Evolutionary conservation across 1,284 basidiomycete species (phyloP).

Genomic region (Cerioporus squamosus): DNA sequence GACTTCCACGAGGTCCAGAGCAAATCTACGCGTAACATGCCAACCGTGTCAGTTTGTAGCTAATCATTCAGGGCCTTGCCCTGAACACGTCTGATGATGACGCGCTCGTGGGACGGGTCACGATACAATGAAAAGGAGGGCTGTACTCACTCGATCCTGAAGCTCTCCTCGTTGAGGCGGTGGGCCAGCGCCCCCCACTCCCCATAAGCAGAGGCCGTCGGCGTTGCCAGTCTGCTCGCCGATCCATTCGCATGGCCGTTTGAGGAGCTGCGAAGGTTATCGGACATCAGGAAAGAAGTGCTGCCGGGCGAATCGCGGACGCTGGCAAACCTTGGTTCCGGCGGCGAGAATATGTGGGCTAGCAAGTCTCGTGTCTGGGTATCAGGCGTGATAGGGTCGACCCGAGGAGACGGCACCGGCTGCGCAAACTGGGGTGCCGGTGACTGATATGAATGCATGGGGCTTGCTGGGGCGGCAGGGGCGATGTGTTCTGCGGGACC

Average conservation of each 20-base stretch:
- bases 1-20: slow-evolving; percentile 87
- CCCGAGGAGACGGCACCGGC: slow-evolving; percentile 32
- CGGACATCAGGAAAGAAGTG: slow-evolving; percentile 19
- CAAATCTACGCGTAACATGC: slow-evolving; percentile 59
- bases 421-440: slow-evolving; percentile 15
- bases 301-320: slow-evolving; percentile 2
- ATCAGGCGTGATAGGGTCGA: slow-evolving; percentile 54
- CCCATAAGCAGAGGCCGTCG: slow-evolving; percentile 27
- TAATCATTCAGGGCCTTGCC: slow-evolving; percentile 6
- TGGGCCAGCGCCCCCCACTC: slow-evolving; percentile 73
- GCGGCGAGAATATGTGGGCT: slow-evolving; percentile 73
- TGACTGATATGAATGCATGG: slow-evolving; percentile 21
- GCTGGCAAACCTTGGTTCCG: slow-evolving; percentile 53
- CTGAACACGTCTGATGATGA: background rate
- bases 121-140: slow-evolving; percentile 11
- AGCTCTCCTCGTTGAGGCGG: slow-evolving; percentile 69
- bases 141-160: slow-evolving; percentile 75
- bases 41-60: slow-evolving; percentile 2
- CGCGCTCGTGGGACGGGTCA: background rate
- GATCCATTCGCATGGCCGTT: slow-evolving; percentile 15
- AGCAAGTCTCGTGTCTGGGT: slow-evolving; percentile 68
- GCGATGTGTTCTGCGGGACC: slow-evolving; percentile 25
- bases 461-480: slow-evolving; percentile 17
- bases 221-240: slow-evolving; percentile 11
- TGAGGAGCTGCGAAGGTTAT: slow-evolving; percentile 6